Evolutionary conservation across 371 early-diverging fungal species (phyloP), one percentile per base, ranked within the genome.

Genomic region (Apophysomyces variabilis): DNA sequence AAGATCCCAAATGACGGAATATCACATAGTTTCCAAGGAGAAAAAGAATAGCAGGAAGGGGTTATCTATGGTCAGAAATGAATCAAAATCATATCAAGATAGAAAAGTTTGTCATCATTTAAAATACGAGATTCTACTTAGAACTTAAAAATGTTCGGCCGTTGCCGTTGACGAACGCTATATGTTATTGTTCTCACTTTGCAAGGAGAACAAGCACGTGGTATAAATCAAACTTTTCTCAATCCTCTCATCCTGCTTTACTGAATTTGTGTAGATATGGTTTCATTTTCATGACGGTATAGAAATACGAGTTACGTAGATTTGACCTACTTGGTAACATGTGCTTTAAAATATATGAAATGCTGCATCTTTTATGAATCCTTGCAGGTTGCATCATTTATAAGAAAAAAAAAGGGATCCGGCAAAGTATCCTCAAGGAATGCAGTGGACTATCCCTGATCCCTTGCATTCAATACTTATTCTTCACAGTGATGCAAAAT

Each of bases 281-380:
- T 50, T 50, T 47, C 32, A 26, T 26, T 50, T 21, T 3, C 54
- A 21, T 50, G 54, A 4, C 21, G 54, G 9, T 50, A 50, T 21
- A 50, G 1, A n/a, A 26, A 50, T 50, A 32, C 9, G 13, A 50
- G 54, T 50, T 50, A 26, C 54, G 21, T 26, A 21, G 9, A 18
- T 50, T 21, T 21, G 21, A 26, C 21, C 54, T 50, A 50, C 21
- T 50, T 50, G 21, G 54, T 50, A 26, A 21, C 54, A 50, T 50
- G 54, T 50, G 54, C 54, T 26, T 50, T 50, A 26, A 50, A 41
- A 50, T 50, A 50, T 50, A 50, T 50, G 54, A 50, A 50, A 50
- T 50, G 54, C 54, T 50, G 54, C 54, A 50, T 21, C 54, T 50
- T 50, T 50, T 50, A 50, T 50, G 54, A 50, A 50, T 50, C 54